Evolutionary conservation across 164 flowering plant genomes (phyloP), one percentile per base, ranked within the genome.

Genomic region (Kalanchoe fedtschenkoi): DNA sequence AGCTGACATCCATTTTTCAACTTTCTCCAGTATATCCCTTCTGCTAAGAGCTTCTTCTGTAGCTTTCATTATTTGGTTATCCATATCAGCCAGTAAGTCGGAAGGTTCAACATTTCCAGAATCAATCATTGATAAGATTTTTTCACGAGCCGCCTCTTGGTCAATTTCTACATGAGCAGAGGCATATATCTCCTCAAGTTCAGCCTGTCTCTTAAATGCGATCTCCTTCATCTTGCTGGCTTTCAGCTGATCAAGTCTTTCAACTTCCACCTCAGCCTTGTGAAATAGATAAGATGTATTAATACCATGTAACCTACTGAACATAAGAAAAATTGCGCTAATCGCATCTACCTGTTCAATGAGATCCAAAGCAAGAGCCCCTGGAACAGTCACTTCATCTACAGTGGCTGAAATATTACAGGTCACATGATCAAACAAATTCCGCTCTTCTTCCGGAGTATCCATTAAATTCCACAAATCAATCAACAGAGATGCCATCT

Each of bases 381-480:
- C 96, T 41, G 96, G 91, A 64, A 84, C 67, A 34, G 85, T 78
- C 63, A 95, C 96, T 68, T 91, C 95, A 65, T 91, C 87, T n/a
- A 85, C 97, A 21, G 89, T 76, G 74, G 97, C 91, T 34, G 96
- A 77, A 34, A 91, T 84, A 70, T 91, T 88, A 71, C 96, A 84
- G 32, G 95, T 95, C 39, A 95, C 88, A 77, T 90, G 93, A 66
- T 88, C 91, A 75, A 91, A 95, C 43, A 87, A 68, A 61, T 71
- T 74, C 58, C 91, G 77, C 69, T 95, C 99, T 60, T 88, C 96
- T 8, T 55, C 62, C 1, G 93, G 74, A 33, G 99, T 84, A 74
- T 95, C 99, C 97, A 95, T 90, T 75, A 95, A 73, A 79, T 91
- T 89, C 99, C 99, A 95, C 61, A 95, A 81, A 68, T 93, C 97